Percentiles rank a stretch among this genome's conserved stretches.
Evolutionary conservation across 306 rosid species (phyloP).

Genomic region (Acacia crassicarpa): DNA sequence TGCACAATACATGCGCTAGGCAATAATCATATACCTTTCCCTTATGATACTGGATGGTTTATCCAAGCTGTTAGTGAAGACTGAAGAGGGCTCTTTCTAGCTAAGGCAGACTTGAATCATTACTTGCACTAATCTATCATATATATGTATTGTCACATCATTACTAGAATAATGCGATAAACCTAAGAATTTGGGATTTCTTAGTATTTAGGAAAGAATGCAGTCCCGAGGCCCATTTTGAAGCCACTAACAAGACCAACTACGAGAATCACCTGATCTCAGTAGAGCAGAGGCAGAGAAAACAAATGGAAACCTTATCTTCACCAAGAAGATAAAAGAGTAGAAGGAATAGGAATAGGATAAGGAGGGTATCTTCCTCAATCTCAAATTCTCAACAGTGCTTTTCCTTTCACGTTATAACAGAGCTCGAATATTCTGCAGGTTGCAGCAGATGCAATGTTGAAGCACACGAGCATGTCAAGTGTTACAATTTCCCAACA

Average conservation of each 20-base stretch:
- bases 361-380: slow-evolving; percentile 44
- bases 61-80: not conserved
- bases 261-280: not conserved
- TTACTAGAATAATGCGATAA: not conserved
- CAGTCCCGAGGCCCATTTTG: not conserved
- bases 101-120: slow-evolving; percentile 36
- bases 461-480: not conserved
- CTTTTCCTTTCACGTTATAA: not conserved
- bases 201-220: slow-evolving; percentile 16
- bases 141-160: slow-evolving; percentile 21
- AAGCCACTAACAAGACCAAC: not conserved
- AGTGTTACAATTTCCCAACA: not conserved
- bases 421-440: not conserved
- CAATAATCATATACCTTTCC: slow-evolving; percentile 9
- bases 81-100: not conserved
- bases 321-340: slow-evolving; percentile 1
- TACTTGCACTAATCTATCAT: not conserved
- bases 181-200: slow-evolving; percentile 6
- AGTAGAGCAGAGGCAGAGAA: not conserved
- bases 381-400: not conserved
- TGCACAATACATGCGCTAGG: not conserved
- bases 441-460: not conserved
- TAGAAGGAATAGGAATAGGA: slow-evolving; percentile 30
- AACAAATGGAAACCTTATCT: slow-evolving; percentile 29
- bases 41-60: not conserved